Percentiles rank a stretch among this genome's conserved stretches.
Conservation (phyloP, 2,329 filamentous ascomycete genomes). For the Xylariaceae sp. region DNA sequence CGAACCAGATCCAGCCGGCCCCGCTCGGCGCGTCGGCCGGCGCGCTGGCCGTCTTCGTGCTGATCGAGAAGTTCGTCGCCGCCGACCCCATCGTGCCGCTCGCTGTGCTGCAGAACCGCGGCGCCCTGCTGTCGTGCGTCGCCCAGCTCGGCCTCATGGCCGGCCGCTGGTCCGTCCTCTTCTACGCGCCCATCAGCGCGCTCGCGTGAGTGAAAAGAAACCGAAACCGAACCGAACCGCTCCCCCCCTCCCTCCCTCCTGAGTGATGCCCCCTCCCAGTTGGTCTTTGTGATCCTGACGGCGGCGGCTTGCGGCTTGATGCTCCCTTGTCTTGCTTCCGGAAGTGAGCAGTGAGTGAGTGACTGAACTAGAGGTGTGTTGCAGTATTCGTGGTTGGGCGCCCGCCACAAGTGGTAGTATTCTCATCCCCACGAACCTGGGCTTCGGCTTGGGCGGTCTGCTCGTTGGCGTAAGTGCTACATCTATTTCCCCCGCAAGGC, state of each 20-base stretch:
- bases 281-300: no score
- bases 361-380: no score
- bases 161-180: constrained; percentile 70
- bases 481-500: neutral
- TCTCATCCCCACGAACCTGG: constrained; percentile 72
- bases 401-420: constrained; percentile 67
- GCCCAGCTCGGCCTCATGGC: constrained; percentile 74
- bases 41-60: constrained; percentile 44
- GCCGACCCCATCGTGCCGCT: constrained; percentile 69
- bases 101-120: constrained; percentile 59
- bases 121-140: constrained; percentile 65
- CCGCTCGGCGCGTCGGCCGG: constrained; percentile 53
- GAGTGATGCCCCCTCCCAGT: no score
- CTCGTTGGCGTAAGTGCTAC: constrained; percentile 48
- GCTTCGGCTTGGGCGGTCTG: constrained; percentile 68
- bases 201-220: constrained; percentile 72
- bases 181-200: constrained; percentile 74
- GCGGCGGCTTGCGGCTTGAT: no score
- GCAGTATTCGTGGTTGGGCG: no score
- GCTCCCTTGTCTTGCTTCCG: no score
- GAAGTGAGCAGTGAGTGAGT: no score
- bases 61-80: constrained; percentile 57
- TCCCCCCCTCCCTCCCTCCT: no score
- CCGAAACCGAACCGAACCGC: no score
- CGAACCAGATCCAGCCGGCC: constrained; percentile 50